A percentile compares a stretch with the other conserved stretches of the same genome.
phyloP scores from a whole-genome alignment of 2,329 filamentous ascomycete species.

The Nemania sp. region DNA sequence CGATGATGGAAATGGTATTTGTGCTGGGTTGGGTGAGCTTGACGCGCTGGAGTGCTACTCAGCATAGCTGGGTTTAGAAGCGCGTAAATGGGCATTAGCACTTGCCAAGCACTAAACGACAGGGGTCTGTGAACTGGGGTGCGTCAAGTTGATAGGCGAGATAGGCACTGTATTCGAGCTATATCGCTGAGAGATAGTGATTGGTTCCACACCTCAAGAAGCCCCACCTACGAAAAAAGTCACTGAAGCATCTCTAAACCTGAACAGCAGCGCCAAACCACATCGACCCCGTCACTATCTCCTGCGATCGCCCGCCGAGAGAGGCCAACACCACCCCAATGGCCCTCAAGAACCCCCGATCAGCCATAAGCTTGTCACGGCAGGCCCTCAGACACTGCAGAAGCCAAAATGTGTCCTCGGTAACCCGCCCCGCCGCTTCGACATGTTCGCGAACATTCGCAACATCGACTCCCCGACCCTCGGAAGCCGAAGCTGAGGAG shows the following conservation, averaged over 20 bases:
- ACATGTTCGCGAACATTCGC: conserved; percentile 43
- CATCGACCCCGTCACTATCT: conserved; percentile 1
- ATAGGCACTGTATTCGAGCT: neutral
- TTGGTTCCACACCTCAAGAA: conserved; percentile 9
- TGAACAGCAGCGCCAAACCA: conserved; percentile 5
- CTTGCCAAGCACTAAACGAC: neutral
- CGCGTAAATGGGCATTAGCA: neutral
- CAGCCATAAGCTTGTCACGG: conserved; percentile 50
- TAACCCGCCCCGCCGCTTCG: conserved; percentile 33
- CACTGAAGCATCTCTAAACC: conserved; percentile 30
- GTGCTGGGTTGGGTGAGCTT: neutral
- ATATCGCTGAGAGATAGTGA: conserved; percentile 8
- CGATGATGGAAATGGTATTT: neutral
- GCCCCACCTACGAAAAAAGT: conserved; percentile 37
- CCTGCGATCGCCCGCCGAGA: conserved; percentile 18
- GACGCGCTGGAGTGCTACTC: neutral
- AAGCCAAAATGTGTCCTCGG: conserved; percentile 33
- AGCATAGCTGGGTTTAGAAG: no score
- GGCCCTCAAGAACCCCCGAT: conserved; percentile 53
- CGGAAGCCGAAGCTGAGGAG: conserved; percentile 33
- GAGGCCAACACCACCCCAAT: conserved; percentile 43
- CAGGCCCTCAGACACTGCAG: conserved; percentile 51
- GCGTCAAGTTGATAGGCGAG: no score
- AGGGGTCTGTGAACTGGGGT: conserved; percentile 7
- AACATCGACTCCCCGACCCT: conserved; percentile 39